Conservation (phyloP, 371 early-diverging fungal species). For the Mucor velutinosus region DNA sequence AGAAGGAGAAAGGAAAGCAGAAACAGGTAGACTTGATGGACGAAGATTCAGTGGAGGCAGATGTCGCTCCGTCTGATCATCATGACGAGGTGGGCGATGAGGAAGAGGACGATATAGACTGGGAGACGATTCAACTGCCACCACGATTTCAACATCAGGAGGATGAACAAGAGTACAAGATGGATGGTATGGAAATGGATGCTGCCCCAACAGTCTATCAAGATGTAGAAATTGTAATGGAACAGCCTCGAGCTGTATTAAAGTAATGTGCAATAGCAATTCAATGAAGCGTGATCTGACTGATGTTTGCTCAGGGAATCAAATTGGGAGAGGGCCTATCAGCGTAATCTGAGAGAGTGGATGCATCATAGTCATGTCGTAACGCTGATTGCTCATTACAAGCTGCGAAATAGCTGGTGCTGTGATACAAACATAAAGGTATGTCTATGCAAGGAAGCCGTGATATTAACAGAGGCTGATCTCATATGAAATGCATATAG, state of each 20-base stretch:
- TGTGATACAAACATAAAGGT: constrained; percentile 33
- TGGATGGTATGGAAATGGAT: background rate
- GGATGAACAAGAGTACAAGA: background rate
- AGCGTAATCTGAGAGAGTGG: constrained; percentile 41
- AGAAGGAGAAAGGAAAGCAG: background rate
- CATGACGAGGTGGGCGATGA: background rate
- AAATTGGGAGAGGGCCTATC: constrained; percentile 33
- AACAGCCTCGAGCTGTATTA: constrained; percentile 25
- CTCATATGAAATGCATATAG: constrained; percentile 7
- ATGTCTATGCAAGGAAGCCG: background rate
- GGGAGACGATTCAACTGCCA: constrained; percentile 31
- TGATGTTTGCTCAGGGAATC: constrained; percentile 24
- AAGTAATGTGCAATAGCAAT: constrained; percentile 22
- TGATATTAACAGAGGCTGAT: background rate
- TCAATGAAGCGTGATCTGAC: background rate
- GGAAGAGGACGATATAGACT: constrained; percentile 22
- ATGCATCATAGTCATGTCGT: constrained; percentile 44
- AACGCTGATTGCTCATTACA: constrained; percentile 38
- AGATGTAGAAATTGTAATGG: constrained; percentile 46
- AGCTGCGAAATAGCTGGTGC: constrained; percentile 48
- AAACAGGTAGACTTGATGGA: background rate
- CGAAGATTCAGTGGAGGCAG: background rate
- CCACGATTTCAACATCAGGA: background rate
- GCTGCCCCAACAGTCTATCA: constrained; percentile 15
- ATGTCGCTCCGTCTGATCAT: background rate